Evolutionary conservation across 225 moss, liverwort and hornwort species (phyloP).

Genomic region (Sphagnum tenellum): DNA sequence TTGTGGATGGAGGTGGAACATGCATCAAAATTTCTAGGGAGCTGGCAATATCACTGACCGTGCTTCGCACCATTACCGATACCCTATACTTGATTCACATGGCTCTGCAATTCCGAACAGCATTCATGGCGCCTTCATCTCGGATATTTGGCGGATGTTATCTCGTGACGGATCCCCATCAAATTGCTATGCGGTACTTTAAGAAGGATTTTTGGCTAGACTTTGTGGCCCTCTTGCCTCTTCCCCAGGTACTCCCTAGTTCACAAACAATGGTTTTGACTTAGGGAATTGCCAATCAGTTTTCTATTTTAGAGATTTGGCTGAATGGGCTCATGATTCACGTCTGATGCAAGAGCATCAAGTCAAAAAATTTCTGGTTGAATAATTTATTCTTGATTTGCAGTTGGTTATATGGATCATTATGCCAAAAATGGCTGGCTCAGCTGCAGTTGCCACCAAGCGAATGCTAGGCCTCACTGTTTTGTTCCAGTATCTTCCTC

Average conservation of each 20-base stretch:
- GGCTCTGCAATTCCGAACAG: slow-evolving; percentile 49
- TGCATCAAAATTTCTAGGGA: slow-evolving; percentile 53
- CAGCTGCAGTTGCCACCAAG: slow-evolving; percentile 44
- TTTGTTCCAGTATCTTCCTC: slow-evolving; percentile 40
- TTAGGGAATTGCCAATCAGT: too few relatives aligned
- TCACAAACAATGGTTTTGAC: too few relatives aligned
- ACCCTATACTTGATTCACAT: slow-evolving; percentile 77
- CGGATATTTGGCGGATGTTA: slow-evolving; percentile 48
- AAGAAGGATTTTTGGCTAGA: slow-evolving; percentile 46
- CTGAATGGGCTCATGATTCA: too few relatives aligned
- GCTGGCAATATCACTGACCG: slow-evolving; percentile 57
- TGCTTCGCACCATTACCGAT: slow-evolving; percentile 67
- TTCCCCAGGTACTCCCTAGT: slow-evolving; percentile 27
- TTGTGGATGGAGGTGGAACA: slow-evolving; percentile 25
- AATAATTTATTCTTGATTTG: neutral
- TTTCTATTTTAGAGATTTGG: too few relatives aligned
- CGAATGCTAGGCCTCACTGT: slow-evolving; percentile 37
- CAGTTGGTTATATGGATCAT: slow-evolving; percentile 47
- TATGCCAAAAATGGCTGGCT: slow-evolving; percentile 26
- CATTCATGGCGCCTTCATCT: slow-evolving; percentile 39
- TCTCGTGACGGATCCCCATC: slow-evolving; percentile 29
- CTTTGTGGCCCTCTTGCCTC: slow-evolving; percentile 33
- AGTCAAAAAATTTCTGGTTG: neutral
- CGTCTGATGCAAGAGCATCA: too few relatives aligned
- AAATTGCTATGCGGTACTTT: slow-evolving; percentile 31